Evolutionary conservation across 352 stramenopile species (phyloP), one percentile per base, ranked within the genome.

Genomic region (Globisporangium nodosum): DNA sequence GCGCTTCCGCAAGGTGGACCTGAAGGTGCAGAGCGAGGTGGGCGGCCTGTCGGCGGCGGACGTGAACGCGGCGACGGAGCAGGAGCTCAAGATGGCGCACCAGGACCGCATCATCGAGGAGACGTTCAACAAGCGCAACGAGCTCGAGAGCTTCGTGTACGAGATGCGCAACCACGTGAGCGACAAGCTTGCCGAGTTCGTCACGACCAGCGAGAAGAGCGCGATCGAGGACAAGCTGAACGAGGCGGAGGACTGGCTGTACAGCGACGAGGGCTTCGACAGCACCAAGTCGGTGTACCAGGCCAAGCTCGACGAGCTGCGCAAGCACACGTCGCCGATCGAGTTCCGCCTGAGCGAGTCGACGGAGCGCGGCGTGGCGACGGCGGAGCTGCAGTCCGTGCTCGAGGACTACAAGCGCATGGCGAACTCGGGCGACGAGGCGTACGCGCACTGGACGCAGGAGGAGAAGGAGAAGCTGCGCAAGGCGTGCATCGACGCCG

Each of bases 71-170:
- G 80, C 82, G 35, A 87, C 85, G 39, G 92, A 98, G 71, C 78
- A 90, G 56, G 96, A 99, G 78, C 85, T 98, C 15, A 81, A 87
- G 49, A 98, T 99, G 96, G 87, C 95, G 20, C 90, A 97, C 72
- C 82, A 97, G 71, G 96, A 99, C 72, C 90, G 94, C 58, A 76
- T 99, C 39, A 95, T 99, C 20, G 74, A 90, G 49, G 96, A 99
- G 75, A 99, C 97, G 27, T 87, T 96, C 55, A 98, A 99, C 81
- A 99, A 98, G 80, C 86, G 96, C 63, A 99, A 99, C 74, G 97
- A 99, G 70, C 83, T 99, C 33, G 97, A 99, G 73, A 97, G 89
- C 46, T 99, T 99, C 73, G 97, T 99, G 69, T 99, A 99, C 79
- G 88, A 96, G 69, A 98, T 99, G 96, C 92, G 97, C 54, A 97